Percentiles rank a stretch among this genome's conserved stretches.
phyloP scores from a whole-genome alignment of 2,329 filamentous ascomycete genomes.

The Lasiodiplodia gonubiensis region DNA sequence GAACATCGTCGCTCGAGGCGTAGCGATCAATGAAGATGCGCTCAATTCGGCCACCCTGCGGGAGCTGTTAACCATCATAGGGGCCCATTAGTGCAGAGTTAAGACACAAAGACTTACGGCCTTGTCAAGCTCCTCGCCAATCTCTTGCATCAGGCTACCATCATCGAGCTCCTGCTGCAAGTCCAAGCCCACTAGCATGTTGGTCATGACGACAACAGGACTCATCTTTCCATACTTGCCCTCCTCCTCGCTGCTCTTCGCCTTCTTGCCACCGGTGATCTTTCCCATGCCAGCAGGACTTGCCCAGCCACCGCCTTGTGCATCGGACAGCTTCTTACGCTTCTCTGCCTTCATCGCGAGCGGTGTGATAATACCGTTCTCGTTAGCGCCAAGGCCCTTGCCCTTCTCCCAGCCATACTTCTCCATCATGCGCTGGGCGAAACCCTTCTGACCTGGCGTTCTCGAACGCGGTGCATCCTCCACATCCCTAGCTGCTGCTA shows the following conservation, averaged over 20 bases:
- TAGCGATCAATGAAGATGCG: conserved; percentile 74
- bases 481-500: background rate
- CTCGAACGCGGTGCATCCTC: conserved; percentile 60
- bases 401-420: conserved; percentile 96
- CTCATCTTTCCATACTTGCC: conserved; percentile 64
- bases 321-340: conserved; percentile 76
- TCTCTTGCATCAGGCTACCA: conserved; percentile 81
- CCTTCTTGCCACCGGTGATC: conserved; percentile 78
- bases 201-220: conserved; percentile 78
- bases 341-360: conserved; percentile 75
- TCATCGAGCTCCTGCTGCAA: conserved; percentile 74
- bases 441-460: conserved; percentile 80
- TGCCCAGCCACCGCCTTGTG: conserved; percentile 78
- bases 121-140: conserved; percentile 89
- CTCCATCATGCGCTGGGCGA: conserved; percentile 85
- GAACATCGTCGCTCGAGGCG: conserved; percentile 54
- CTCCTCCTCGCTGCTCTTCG: conserved; percentile 45
- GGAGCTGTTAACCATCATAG: conserved; percentile 56
- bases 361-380: conserved; percentile 82
- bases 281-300: conserved; percentile 71
- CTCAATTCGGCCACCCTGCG: conserved; percentile 73
- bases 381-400: conserved; percentile 80
- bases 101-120: conserved; percentile 59
- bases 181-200: conserved; percentile 88
- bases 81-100: conserved; percentile 24